Conservation (phyloP, 2,329 filamentous ascomycete genomes). For the Xylariales sp. region DNA sequence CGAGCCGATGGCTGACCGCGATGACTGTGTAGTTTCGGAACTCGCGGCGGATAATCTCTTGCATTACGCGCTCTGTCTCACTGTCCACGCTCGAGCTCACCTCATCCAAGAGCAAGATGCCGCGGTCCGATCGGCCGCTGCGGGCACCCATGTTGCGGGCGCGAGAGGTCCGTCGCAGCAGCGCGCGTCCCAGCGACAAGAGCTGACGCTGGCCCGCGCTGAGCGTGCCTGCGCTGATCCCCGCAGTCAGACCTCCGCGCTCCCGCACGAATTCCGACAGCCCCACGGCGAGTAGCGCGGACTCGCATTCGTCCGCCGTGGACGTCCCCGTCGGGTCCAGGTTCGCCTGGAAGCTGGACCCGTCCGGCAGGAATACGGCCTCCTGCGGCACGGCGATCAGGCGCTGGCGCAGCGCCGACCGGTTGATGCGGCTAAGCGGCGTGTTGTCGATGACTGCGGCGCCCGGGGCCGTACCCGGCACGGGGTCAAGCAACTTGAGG, state of each 20-base stretch:
- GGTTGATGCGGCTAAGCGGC: constrained; percentile 24
- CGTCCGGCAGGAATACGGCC: constrained; percentile 34
- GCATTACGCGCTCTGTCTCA: constrained; percentile 20
- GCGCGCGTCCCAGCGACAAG: constrained; percentile 18
- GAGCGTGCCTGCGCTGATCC: constrained; percentile 36
- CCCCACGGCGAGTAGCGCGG: constrained; percentile 16
- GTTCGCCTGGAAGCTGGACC: constrained; percentile 26
- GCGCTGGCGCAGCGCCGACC: constrained; percentile 28
- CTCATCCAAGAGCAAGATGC: constrained; percentile 25
- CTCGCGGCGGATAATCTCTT: constrained; percentile 17
- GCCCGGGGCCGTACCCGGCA: constrained; percentile 12
- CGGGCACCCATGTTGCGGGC: constrained; percentile 14
- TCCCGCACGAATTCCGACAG: constrained; percentile 18
- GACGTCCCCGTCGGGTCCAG: constrained; percentile 23
- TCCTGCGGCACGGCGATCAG: constrained; percentile 40
- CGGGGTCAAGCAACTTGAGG: constrained; percentile 32
- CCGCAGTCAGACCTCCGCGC: constrained; percentile 18
- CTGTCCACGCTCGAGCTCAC: constrained; percentile 25
- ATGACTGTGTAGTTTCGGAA: constrained; percentile 42
- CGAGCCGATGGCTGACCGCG: constrained; percentile 24
- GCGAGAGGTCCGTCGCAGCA: constrained; percentile 17
- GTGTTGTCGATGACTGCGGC: constrained; percentile 29
- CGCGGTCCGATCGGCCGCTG: constrained; percentile 16
- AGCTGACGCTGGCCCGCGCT: constrained; percentile 43
- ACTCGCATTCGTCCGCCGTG: constrained; percentile 12